These are phyloP conservation scores for Thalassiosira oceanica DNA, from an alignment of 352 stramenopile species.

Conservation along the genomic window DNA sequence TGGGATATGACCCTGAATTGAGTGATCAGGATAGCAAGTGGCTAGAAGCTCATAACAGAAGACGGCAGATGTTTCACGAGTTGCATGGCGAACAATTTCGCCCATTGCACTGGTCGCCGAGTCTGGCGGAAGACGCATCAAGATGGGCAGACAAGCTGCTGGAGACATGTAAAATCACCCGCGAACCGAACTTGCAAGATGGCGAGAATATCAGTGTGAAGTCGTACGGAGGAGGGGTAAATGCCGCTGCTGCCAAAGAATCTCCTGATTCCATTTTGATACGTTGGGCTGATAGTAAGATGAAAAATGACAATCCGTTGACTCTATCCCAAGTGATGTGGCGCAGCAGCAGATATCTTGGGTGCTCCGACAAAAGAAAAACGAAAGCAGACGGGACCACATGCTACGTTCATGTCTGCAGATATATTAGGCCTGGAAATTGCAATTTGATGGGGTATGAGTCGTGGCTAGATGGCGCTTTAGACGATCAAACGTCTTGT, in stretches of 20 bases:
- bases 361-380: slow-evolving; percentile 4
- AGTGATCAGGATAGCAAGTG: slow-evolving; percentile 12
- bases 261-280: no score
- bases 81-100: slow-evolving; percentile 8
- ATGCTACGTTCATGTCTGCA: slow-evolving; percentile 8
- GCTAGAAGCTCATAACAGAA: slow-evolving; percentile 16
- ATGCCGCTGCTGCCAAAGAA: neutral
- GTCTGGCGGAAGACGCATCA: slow-evolving; percentile 11
- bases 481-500: slow-evolving; percentile 1
- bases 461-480: neutral
- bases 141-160: slow-evolving; percentile 11
- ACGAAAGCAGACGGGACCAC: neutral
- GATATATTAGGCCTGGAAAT: slow-evolving; percentile 8
- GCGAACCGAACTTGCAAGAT: no score
- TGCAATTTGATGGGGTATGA: slow-evolving; percentile 4
- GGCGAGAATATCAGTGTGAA: no score
- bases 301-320: neutral
- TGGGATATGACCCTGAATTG: slow-evolving; percentile 14
- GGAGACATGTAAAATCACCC: neutral
- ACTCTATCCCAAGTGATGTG: slow-evolving; percentile 11
- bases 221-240: neutral
- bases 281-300: neutral
- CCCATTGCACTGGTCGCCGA: slow-evolving; percentile 18
- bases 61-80: slow-evolving; percentile 18
- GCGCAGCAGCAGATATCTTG: slow-evolving; percentile 4